Percentiles rank a stretch among this genome's conserved stretches.
phyloP scores from a whole-genome alignment of 2,329 filamentous ascomycete genomes.

The Aspergillus pseudonomiae region DNA sequence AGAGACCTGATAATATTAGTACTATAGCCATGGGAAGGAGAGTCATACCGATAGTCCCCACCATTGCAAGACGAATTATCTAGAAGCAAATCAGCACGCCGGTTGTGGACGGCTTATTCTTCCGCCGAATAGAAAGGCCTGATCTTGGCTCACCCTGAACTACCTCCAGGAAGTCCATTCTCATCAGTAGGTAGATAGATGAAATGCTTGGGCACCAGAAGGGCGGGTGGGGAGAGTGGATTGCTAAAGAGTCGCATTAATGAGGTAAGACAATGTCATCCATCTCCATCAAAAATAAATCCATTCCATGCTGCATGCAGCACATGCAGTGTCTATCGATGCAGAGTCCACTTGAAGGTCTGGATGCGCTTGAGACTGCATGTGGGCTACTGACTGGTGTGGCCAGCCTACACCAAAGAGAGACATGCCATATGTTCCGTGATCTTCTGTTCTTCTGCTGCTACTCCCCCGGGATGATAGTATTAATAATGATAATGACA shows the following conservation, averaged over 20 bases:
- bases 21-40: background rate
- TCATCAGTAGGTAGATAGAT: background rate
- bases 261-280: conserved; percentile 4
- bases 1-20: background rate
- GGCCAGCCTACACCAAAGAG: background rate
- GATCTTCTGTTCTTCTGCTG: background rate
- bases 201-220: background rate
- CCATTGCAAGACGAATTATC: background rate
- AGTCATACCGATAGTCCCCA: background rate
- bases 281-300: background rate
- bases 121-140: conserved; percentile 9
- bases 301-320: conserved; percentile 3
- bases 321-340: conserved; percentile 1
- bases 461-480: background rate
- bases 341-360: background rate
- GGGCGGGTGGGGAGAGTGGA: background rate
- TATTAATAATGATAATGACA: background rate
- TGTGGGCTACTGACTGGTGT: background rate
- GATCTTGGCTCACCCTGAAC: background rate
- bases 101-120: conserved; percentile 9
- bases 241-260: background rate
- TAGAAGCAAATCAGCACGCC: background rate
- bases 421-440: background rate
- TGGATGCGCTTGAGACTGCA: background rate
- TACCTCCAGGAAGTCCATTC: background rate